Percentiles rank a stretch among this genome's conserved stretches.
Conservation (phyloP, 306 rosid genomes). For the Trifolium dubium region DNA sequence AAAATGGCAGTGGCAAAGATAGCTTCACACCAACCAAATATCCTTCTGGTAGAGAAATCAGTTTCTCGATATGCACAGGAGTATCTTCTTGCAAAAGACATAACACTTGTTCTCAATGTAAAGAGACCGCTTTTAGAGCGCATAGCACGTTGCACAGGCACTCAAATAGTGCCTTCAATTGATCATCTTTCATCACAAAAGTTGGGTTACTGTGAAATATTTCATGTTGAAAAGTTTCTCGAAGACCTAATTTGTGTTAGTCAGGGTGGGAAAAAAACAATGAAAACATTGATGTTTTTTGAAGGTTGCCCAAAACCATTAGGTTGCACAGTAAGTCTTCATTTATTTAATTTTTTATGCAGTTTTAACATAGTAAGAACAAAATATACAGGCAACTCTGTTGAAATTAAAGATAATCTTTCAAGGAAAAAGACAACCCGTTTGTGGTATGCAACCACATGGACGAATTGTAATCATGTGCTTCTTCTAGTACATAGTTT, state of each 20-base stretch:
- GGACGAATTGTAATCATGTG: conserved; percentile 4
- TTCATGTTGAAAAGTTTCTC: conserved; percentile 76
- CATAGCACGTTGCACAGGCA: conserved; percentile 89
- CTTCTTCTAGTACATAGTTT: neutral
- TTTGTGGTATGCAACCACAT: conserved; percentile 19
- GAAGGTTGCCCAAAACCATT: conserved; percentile 98
- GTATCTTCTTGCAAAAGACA: conserved; percentile 85
- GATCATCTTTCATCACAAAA: conserved; percentile 87
- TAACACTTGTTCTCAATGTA: conserved; percentile 87
- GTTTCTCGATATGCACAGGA: conserved; percentile 97
- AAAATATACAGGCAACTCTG: conserved; percentile 1
- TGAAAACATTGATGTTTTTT: conserved; percentile 93
- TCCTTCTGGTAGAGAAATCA: conserved; percentile 94
- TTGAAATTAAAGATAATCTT: conserved; percentile 19
- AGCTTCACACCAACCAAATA: conserved; percentile 76
- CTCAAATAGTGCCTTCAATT: conserved; percentile 80
- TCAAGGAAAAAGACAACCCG: neutral
- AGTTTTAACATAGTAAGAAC: conserved; percentile 11
- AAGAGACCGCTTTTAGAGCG: conserved; percentile 92
- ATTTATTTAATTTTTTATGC: neutral
- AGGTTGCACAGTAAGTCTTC: conserved; percentile 92
- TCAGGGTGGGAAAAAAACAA: conserved; percentile 70
- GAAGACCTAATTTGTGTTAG: conserved; percentile 72
- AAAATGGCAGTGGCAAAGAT: conserved; percentile 99
- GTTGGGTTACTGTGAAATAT: conserved; percentile 81